Conservation (phyloP, 257 asterid genomes). For the Linaria vulgaris region DNA sequence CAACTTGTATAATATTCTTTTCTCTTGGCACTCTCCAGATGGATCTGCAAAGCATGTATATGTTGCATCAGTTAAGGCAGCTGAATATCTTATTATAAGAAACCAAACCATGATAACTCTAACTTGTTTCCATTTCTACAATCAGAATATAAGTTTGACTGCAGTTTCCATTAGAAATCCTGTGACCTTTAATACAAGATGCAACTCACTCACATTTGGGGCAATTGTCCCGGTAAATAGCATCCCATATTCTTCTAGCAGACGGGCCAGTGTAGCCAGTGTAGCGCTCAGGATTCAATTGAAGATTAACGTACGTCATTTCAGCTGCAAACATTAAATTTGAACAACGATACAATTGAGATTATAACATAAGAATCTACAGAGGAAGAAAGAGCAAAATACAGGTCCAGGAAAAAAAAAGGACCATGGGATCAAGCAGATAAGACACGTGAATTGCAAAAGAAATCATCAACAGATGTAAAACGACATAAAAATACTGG, state of each 20-base stretch:
- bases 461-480: neutral
- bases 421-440: slow-evolving; percentile 1
- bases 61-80: slow-evolving; percentile 5
- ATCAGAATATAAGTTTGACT: slow-evolving; percentile 14
- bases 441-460: neutral
- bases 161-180: neutral
- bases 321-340: slow-evolving; percentile 47
- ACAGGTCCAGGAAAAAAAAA: neutral
- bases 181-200: slow-evolving; percentile 10
- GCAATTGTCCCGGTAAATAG: slow-evolving; percentile 56
- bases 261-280: slow-evolving; percentile 69
- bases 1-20: slow-evolving; percentile 60
- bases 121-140: neutral
- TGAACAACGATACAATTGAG: slow-evolving; percentile 6
- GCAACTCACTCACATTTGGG: slow-evolving; percentile 42
- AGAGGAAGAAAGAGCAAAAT: neutral
- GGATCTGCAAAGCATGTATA: slow-evolving; percentile 43
- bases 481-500: neutral
- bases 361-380: neutral
- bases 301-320: slow-evolving; percentile 66
- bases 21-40: slow-evolving; percentile 63
- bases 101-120: neutral
- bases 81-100: neutral
- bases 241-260: slow-evolving; percentile 74
- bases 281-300: slow-evolving; percentile 64